These are phyloP conservation scores for Phytophthora pinifolia DNA, from an alignment of 352 stramenopile species.

Conservation along the genomic window DNA sequence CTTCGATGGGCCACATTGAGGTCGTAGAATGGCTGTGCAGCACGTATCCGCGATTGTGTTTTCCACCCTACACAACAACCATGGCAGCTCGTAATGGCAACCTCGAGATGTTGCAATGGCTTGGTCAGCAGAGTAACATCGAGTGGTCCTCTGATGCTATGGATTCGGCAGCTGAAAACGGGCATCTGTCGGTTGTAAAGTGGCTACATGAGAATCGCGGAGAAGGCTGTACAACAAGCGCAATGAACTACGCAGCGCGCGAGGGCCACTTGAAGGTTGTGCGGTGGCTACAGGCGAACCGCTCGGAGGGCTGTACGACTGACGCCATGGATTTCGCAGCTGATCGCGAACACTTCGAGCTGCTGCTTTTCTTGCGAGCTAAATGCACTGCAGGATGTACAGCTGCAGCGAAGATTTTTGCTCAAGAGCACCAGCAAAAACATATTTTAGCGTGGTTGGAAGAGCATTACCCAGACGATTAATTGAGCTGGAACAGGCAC, in stretches of 20 bases:
- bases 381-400: slow-evolving; percentile 1
- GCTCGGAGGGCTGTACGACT: slow-evolving; percentile 5
- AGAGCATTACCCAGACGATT: slow-evolving; percentile 6
- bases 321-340: slow-evolving; percentile 9
- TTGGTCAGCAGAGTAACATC: not conserved
- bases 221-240: slow-evolving; percentile 5
- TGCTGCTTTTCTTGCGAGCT: slow-evolving; percentile 9
- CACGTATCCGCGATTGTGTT: slow-evolving; percentile 3
- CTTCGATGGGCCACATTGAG: slow-evolving; percentile 5
- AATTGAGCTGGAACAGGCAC: too few species aligned
- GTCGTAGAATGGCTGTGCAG: slow-evolving; percentile 14
- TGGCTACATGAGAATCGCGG: slow-evolving; percentile 20
- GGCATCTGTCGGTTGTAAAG: slow-evolving; percentile 13
- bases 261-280: slow-evolving; percentile 10
- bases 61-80: not conserved
- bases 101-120: slow-evolving; percentile 1
- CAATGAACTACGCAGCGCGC: slow-evolving; percentile 8
- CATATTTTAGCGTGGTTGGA: slow-evolving; percentile 11
- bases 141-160: slow-evolving; percentile 6
- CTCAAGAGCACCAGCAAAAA: not conserved
- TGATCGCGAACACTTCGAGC: slow-evolving; percentile 5
- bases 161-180: slow-evolving; percentile 16
- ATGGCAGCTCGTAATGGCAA: slow-evolving; percentile 2
- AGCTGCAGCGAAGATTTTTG: not conserved
- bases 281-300: slow-evolving; percentile 11